Evolutionary conservation across 176 grass and related monocot genomes (phyloP).

Genomic region (Musa schizocarpa): DNA sequence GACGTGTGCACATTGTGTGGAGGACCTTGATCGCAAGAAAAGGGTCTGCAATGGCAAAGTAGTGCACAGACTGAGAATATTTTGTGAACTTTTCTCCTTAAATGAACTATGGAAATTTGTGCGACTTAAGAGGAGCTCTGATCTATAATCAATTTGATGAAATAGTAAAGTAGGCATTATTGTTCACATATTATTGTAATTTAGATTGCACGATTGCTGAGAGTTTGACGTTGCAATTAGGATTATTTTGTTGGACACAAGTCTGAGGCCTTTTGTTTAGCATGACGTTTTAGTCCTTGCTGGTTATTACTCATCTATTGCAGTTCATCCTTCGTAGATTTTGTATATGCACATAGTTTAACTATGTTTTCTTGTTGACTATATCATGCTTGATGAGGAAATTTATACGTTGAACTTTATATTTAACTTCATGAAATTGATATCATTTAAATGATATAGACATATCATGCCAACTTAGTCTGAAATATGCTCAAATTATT

Average conservation of each 20-base stretch:
- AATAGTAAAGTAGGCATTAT: neutral
- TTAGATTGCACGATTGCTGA: too few relatives aligned
- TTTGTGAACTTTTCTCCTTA: conserved; percentile 4
- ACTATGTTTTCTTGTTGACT: neutral
- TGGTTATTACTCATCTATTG: too few relatives aligned
- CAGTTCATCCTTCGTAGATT: too few relatives aligned
- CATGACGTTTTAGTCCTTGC: too few relatives aligned
- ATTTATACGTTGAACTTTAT: neutral
- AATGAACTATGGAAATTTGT: neutral
- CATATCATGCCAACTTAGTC: neutral
- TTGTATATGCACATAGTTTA: neutral
- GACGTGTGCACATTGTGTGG: conserved; percentile 86
- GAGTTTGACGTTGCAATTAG: neutral
- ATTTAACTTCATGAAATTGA: neutral
- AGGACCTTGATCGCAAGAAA: conserved; percentile 30
- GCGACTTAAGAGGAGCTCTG: neutral
- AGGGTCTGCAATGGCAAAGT: conserved; percentile 39
- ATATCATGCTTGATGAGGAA: neutral
- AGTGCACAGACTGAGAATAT: conserved; percentile 13
- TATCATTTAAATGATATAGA: neutral
- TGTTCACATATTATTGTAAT: neutral
- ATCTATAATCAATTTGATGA: neutral
- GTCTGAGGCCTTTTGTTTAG: too few relatives aligned
- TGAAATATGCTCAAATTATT: neutral
- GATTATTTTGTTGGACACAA: neutral